Evolutionary conservation across 2,329 filamentous ascomycete species (phyloP).

Genomic region (Pyrenochaeta sp.): DNA sequence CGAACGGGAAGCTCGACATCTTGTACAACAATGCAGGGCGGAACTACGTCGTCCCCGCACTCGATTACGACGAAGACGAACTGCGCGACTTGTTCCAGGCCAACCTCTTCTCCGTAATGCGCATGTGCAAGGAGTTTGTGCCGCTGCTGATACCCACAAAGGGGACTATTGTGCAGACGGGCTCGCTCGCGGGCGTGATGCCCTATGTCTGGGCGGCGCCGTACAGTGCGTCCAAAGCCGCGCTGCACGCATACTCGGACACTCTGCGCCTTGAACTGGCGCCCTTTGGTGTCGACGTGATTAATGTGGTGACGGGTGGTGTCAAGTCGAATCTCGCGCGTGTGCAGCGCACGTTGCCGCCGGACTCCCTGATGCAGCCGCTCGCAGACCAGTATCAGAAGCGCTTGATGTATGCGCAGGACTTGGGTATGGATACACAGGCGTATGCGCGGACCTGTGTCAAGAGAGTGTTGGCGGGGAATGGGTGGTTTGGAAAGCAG

Average conservation of each 20-base stretch:
- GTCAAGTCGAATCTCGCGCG: conserved; percentile 66
- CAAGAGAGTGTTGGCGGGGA: conserved; percentile 55
- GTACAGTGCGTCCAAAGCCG: conserved; percentile 68
- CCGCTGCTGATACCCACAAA: conserved; percentile 59
- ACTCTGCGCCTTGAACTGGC: conserved; percentile 65
- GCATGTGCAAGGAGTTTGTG: conserved; percentile 63
- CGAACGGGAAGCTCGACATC: conserved; percentile 61
- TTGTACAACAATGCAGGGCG: conserved; percentile 66
- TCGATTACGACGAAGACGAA: conserved; percentile 57
- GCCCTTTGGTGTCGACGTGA: conserved; percentile 58
- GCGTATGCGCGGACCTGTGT: conserved; percentile 65
- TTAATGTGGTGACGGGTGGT: conserved; percentile 64
- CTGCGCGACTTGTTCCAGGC: conserved; percentile 40
- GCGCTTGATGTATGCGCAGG: conserved; percentile 62
- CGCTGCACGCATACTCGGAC: conserved; percentile 65
- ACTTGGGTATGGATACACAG: conserved; percentile 59
- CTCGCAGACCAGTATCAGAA: conserved; percentile 60
- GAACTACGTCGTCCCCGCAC: conserved; percentile 65
- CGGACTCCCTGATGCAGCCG: conserved; percentile 60
- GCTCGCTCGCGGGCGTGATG: conserved; percentile 53
- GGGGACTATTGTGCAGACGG: conserved; percentile 57
- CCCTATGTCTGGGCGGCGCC: conserved; percentile 44
- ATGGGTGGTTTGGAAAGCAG: conserved; percentile 47
- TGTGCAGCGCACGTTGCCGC: conserved; percentile 56
- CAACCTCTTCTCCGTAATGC: conserved; percentile 66